Conservation (phyloP, 352 stramenopile genomes). For the Phytophthora cactorum region DNA sequence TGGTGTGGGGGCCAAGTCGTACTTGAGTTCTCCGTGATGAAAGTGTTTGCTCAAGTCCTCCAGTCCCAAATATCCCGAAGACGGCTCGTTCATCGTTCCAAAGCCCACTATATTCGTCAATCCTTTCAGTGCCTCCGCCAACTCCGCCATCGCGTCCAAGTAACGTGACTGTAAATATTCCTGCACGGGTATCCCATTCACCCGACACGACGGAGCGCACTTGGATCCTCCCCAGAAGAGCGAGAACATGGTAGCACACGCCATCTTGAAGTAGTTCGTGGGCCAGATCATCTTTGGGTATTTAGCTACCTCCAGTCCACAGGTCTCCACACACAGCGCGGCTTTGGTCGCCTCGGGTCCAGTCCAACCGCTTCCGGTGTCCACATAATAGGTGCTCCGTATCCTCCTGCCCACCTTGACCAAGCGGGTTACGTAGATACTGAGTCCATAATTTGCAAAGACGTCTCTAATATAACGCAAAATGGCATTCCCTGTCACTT, state of each 20-base stretch:
- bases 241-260: slow-evolving; percentile 92
- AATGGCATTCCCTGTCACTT: not conserved
- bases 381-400: slow-evolving; percentile 87
- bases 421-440: slow-evolving; percentile 91
- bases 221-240: slow-evolving; percentile 87
- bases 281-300: slow-evolving; percentile 94
- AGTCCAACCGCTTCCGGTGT: slow-evolving; percentile 85
- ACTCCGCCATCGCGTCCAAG: slow-evolving; percentile 68
- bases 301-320: slow-evolving; percentile 33
- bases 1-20: slow-evolving; percentile 74
- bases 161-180: slow-evolving; percentile 91
- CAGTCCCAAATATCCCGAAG: slow-evolving; percentile 76
- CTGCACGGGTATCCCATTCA: slow-evolving; percentile 84
- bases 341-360: slow-evolving; percentile 75
- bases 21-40: slow-evolving; percentile 67
- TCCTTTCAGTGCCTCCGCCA: slow-evolving; percentile 66
- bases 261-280: slow-evolving; percentile 93
- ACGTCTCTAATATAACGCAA: slow-evolving; percentile 75
- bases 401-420: slow-evolving; percentile 90
- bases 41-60: slow-evolving; percentile 64
- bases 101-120: slow-evolving; percentile 90
- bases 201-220: slow-evolving; percentile 70
- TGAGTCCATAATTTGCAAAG: slow-evolving; percentile 74
- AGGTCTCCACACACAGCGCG: slow-evolving; percentile 77
- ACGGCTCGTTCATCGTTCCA: slow-evolving; percentile 93